Evolutionary conservation across 2,329 filamentous ascomycete genomes (phyloP).

Genomic region (Sarocladiaceae sp.): DNA sequence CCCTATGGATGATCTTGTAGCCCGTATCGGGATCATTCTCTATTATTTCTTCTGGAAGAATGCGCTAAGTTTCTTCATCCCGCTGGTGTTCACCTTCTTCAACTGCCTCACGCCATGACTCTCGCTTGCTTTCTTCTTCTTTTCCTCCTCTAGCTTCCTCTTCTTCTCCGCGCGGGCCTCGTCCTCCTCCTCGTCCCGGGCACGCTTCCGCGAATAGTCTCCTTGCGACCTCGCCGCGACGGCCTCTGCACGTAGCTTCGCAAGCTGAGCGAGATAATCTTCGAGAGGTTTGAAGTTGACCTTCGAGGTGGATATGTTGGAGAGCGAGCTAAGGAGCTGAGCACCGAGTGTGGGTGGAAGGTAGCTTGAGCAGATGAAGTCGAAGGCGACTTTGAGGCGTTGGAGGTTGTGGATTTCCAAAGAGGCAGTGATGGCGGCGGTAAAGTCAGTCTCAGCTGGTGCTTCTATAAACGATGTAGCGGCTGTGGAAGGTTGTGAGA

Average conservation of each 20-base stretch:
- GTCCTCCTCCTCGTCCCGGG: slow-evolving; percentile 60
- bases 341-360: slow-evolving; percentile 38
- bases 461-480: slow-evolving; percentile 37
- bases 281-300: slow-evolving; percentile 67
- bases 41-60: slow-evolving; percentile 72
- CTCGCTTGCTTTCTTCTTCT: slow-evolving; percentile 69
- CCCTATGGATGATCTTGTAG: neutral
- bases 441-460: slow-evolving; percentile 22
- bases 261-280: slow-evolving; percentile 60
- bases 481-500: slow-evolving; percentile 37
- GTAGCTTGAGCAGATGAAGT: slow-evolving; percentile 59
- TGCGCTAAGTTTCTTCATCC: slow-evolving; percentile 95
- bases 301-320: slow-evolving; percentile 21
- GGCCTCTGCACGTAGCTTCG: slow-evolving; percentile 64
- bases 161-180: slow-evolving; percentile 70
- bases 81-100: slow-evolving; percentile 82
- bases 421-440: slow-evolving; percentile 39
- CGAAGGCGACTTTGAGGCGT: slow-evolving; percentile 55
- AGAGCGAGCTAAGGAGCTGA: slow-evolving; percentile 34
- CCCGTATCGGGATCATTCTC: slow-evolving; percentile 5
- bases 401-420: slow-evolving; percentile 51
- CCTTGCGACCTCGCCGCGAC: slow-evolving; percentile 58
- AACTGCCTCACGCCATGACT: slow-evolving; percentile 72
- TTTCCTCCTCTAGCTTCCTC: slow-evolving; percentile 80
- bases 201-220: slow-evolving; percentile 66